A percentile compares a stretch with the other conserved stretches of the same genome.
Conservation (phyloP, 805 yeast genomes). For the Pichia sporocuriosa region DNA sequence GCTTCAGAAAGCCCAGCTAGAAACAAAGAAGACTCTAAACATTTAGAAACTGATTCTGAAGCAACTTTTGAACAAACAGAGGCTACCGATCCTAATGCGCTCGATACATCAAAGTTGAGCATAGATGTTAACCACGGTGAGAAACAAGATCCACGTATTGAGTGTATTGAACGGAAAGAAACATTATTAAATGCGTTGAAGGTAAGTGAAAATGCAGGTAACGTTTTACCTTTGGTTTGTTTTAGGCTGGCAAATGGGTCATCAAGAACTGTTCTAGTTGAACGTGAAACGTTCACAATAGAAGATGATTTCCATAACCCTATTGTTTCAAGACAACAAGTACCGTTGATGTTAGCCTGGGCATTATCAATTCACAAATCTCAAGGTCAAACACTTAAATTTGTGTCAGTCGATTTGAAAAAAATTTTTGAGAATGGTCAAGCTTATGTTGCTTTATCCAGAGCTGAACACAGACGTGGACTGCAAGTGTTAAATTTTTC, state of each 20-base stretch:
- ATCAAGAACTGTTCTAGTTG: slow-evolving; percentile 68
- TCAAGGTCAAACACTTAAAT: slow-evolving; percentile 83
- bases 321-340: slow-evolving; percentile 65
- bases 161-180: slow-evolving; percentile 3
- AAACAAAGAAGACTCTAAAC: neutral
- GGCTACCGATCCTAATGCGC: neutral
- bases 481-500: slow-evolving; percentile 75
- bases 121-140: neutral
- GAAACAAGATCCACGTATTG: neutral
- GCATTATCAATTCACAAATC: slow-evolving; percentile 93
- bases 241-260: slow-evolving; percentile 67
- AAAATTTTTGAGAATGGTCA: slow-evolving; percentile 87
- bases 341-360: slow-evolving; percentile 94
- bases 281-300: slow-evolving; percentile 74
- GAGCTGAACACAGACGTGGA: slow-evolving; percentile 76
- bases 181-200: slow-evolving; percentile 1
- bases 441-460: slow-evolving; percentile 89
- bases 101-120: slow-evolving; percentile 1
- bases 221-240: slow-evolving; percentile 62
- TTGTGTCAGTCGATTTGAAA: slow-evolving; percentile 69
- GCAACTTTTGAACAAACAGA: neutral
- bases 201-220: neutral
- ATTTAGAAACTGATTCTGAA: neutral
- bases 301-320: slow-evolving; percentile 68
- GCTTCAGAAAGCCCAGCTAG: neutral